Conservation (phyloP, 1,284 basidiomycete genomes). For the Cryptococcus depauperatus region DNA sequence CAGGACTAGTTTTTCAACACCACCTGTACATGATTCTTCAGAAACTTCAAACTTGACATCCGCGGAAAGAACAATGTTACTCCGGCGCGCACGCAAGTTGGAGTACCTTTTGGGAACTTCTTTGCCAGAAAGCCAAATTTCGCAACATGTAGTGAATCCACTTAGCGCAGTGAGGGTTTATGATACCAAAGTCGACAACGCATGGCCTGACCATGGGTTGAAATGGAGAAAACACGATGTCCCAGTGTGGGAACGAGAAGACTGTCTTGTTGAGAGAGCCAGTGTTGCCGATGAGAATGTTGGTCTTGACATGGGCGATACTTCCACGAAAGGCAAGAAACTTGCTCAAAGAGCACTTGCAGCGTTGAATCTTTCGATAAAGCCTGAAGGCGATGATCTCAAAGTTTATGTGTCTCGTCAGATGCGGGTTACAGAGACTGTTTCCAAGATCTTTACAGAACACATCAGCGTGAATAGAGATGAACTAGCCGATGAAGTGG, state of each 20-base stretch:
- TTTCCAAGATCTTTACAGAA: too few species aligned
- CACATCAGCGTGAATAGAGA: not conserved
- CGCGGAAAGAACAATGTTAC: slow-evolving; percentile 60
- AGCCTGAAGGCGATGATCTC: slow-evolving; percentile 8
- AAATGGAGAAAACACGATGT: not conserved
- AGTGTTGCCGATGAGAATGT: not conserved
- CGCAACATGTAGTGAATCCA: slow-evolving; percentile 28
- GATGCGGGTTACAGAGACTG: slow-evolving; percentile 20
- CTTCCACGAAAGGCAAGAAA: not conserved
- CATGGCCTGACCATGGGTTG: slow-evolving; percentile 14
- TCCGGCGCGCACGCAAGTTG: slow-evolving; percentile 66
- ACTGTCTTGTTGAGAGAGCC: slow-evolving; percentile 18
- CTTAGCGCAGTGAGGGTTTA: slow-evolving; percentile 12
- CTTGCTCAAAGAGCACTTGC: slow-evolving; percentile 14
- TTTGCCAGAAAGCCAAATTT: slow-evolving; percentile 23
- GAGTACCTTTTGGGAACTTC: slow-evolving; percentile 61
- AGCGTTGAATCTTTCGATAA: slow-evolving; percentile 6
- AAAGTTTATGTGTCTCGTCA: slow-evolving; percentile 24
- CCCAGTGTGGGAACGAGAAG: slow-evolving; percentile 25
- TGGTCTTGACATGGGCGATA: not conserved
- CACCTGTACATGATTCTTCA: too few species aligned
- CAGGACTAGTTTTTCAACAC: not conserved
- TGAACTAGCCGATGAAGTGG: not conserved
- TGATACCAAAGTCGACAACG: slow-evolving; percentile 10
- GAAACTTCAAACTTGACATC: slow-evolving; percentile 47